Base-by-base conservation (phyloP, 1,139 yeast species). In the Insectozyma bohioensis region DNA sequence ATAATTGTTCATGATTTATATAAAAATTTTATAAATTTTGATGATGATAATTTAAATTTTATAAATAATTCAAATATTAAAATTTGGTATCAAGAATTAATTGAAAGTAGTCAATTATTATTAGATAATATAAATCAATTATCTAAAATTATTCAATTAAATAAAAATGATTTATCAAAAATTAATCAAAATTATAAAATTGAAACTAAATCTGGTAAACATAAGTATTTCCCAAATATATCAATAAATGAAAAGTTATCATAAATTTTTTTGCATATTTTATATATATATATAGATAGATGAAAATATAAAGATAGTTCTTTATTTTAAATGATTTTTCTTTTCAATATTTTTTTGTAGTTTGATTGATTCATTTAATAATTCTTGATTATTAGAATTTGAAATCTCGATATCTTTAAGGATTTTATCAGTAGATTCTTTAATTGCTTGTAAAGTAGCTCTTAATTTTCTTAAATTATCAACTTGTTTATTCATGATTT, bases 201-300 rank as follows among this genome's bases (percentile, higher is more conserved):
- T 15, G 43, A 34, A 2, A 39, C 54, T 6, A 17, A 33, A 3
- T 45, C 48, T 4, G 72, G 70, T 1, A 58, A 58, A 40, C 71
- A 71, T 45, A 49, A 52, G 24, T 66, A 62, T 42, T 71, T 69
- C 47, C 75, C 76, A 4, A 51, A 55, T 15, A 37, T 67, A 9
- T 52, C 59, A 4, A 41, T 42, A n/a, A n/a, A n/a, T n/a, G n/a
- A n/a, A n/a, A n/a, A n/a, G n/a, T n/a, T n/a, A n/a, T n/a, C n/a
- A n/a, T n/a, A n/a, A n/a, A n/a, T n/a, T n/a, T n/a, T n/a, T n/a
- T n/a, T n/a, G n/a, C n/a, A n/a, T n/a, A n/a, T n/a, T n/a, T n/a
- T n/a, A n/a, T n/a, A n/a, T n/a, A n/a, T n/a, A n/a, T n/a, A n/a
- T n/a, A n/a, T n/a, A n/a, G n/a, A n/a, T n/a, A n/a, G n/a, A n/a